These are phyloP conservation scores for Chlamydomonas schloesseri DNA, from an alignment of 139 green algal genomes.

Conservation along the genomic window DNA sequence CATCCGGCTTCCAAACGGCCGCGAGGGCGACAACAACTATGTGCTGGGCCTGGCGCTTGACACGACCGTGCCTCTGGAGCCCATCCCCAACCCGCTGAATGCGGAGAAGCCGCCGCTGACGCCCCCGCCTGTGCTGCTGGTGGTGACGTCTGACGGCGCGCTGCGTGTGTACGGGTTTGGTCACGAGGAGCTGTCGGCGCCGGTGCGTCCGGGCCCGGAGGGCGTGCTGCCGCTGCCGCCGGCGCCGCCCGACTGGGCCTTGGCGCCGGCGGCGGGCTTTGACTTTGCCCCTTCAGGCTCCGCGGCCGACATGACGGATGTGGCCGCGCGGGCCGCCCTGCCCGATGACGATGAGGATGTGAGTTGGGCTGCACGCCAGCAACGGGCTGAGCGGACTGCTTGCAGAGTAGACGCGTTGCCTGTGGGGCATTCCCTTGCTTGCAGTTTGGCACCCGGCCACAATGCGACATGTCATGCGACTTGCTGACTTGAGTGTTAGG, in stretches of 20 bases:
- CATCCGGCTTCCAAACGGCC: slow-evolving; percentile 68
- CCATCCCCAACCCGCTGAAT: slow-evolving; percentile 55
- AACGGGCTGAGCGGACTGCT: too few species aligned
- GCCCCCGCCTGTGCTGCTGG: slow-evolving; percentile 60
- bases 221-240: not conserved
- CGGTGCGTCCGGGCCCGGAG: not conserved
- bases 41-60: slow-evolving; percentile 70
- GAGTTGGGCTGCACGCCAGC: not conserved
- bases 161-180: slow-evolving; percentile 68
- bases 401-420: too few species aligned
- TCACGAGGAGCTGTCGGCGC: slow-evolving; percentile 16
- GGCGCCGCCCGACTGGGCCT: not conserved
- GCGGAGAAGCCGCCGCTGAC: slow-evolving; percentile 49
- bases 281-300: not conserved
- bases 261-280: too few species aligned
- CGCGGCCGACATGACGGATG: not conserved
- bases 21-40: slow-evolving; percentile 69
- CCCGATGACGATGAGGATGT: not conserved
- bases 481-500: too few species aligned
- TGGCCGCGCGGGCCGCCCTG: not conserved
- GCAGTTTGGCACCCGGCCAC: too few species aligned
- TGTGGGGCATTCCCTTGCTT: too few species aligned
- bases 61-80: not conserved
- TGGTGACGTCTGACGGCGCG: slow-evolving; percentile 71
- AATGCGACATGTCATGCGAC: too few species aligned